Conservation (phyloP, 768 basidiomycete genomes). For the Pleurotus giganteus region DNA sequence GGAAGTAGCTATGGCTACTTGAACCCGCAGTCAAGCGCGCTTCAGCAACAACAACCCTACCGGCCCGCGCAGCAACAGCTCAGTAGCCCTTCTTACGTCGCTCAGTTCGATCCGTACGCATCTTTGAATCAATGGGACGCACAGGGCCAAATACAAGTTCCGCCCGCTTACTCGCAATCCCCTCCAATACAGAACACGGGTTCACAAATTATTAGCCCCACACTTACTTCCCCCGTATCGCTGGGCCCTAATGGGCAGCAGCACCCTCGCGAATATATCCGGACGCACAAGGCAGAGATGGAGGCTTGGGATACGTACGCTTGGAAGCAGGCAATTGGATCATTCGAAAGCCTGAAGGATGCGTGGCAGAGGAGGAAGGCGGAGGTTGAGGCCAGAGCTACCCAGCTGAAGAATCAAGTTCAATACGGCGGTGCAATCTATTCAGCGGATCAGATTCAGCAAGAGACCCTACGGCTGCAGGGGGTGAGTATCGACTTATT, state of each 20-base stretch:
- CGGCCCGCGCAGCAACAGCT: constrained; percentile 48
- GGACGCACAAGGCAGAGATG: constrained; percentile 60
- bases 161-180: constrained; percentile 17
- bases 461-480: constrained; percentile 58
- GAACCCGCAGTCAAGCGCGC: constrained; percentile 15
- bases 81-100: constrained; percentile 42
- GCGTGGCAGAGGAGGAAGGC: constrained; percentile 63
- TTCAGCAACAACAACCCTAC: constrained; percentile 28
- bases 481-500: constrained; percentile 39
- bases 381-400: constrained; percentile 48
- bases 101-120: constrained; percentile 54
- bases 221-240: constrained; percentile 22
- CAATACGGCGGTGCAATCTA: constrained; percentile 44
- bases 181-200: constrained; percentile 17
- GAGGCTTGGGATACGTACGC: constrained; percentile 69
- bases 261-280: constrained; percentile 72
- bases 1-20: constrained; percentile 6
- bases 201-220: constrained; percentile 17
- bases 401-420: constrained; percentile 44
- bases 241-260: constrained; percentile 35
- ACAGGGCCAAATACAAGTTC: constrained; percentile 15
- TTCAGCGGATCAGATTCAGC: constrained; percentile 45
- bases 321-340: constrained; percentile 67
- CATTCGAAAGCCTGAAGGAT: constrained; percentile 63
- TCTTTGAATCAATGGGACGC: constrained; percentile 41